Base-by-base conservation (phyloP, 257 asterid species). In the Apocynum venetum region DNA sequence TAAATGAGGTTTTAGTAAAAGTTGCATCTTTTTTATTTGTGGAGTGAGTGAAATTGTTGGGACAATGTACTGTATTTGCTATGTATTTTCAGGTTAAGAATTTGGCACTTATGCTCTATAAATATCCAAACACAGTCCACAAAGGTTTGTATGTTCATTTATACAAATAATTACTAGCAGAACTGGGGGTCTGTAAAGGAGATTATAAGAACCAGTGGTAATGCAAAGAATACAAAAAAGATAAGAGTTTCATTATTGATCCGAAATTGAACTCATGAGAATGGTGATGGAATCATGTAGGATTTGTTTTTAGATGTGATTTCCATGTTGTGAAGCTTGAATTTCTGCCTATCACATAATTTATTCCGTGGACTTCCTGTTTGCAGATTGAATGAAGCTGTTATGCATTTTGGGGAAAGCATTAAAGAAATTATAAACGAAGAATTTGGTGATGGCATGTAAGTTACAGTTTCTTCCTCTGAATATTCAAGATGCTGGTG, bases 391-490 rank as follows among this genome's bases (percentile, higher is more conserved):
- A 79, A 90, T 71, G 99, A 95, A 84, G 99, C 96, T 25, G 87
- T 93, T 57, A 95, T 91, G 98, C 99, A 95, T 82, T 93, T 91
- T 80, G 99, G 98, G 40, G 98, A 93, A 86, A 95, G 99, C 87
- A 95, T 95, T 71, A 95, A 95, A 88, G 98, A 95, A 69, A 91
- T 95, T 80, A 86, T 95, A 75, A 93, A 93, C 53, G 98, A 95
- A 84, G 99, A 93, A 55, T 95, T 93, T 85, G 99, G 98, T 1
- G 99, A 95, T 81, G 99, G 99, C 85, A 95, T 95, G 99, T 95
- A 79, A 90, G 94, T 85, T 14, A 8, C 70, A 76, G 14, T 77
- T 72, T 48, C 1, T 36, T 4, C n/a, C 48, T 25, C 44, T 31
- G 2, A 60, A 4, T n/a, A 56, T 61, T 51, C 49, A 20, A n/a